Conservation (phyloP, 768 basidiomycete genomes). For the Agrocybe praecox region DNA sequence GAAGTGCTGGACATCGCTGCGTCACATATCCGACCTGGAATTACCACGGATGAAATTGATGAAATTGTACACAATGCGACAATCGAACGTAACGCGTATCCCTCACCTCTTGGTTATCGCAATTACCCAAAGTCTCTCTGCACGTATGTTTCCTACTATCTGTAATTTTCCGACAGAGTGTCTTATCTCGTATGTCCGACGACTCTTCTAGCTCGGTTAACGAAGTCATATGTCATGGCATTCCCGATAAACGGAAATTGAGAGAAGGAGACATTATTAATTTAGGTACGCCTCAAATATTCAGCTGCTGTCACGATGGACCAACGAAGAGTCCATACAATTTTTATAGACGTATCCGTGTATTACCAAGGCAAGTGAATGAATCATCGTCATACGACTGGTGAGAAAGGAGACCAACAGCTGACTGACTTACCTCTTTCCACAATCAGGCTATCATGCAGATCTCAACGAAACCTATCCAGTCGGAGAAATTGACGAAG, state of each 20-base stretch:
- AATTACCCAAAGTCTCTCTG: slow-evolving; percentile 95
- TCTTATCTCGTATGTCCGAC: background rate
- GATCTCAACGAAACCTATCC: slow-evolving; percentile 95
- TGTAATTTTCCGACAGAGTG: background rate
- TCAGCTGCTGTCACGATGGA: background rate
- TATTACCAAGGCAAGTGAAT: slow-evolving; percentile 68
- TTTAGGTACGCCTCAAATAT: slow-evolving; percentile 57
- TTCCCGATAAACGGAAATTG: slow-evolving; percentile 83
- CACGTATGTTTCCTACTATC: slow-evolving; percentile 60
- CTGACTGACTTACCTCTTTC: slow-evolving; percentile 1
- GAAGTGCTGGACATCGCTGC: slow-evolving; percentile 96
- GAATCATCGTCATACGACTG: slow-evolving; percentile 2
- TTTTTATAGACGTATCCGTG: slow-evolving; percentile 68
- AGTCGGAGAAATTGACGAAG: slow-evolving; percentile 83
- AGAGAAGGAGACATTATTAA: slow-evolving; percentile 96
- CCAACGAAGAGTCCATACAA: slow-evolving; percentile 11
- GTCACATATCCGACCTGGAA: slow-evolving; percentile 82
- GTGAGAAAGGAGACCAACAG: background rate
- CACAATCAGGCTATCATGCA: slow-evolving; percentile 74
- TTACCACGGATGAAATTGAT: slow-evolving; percentile 96
- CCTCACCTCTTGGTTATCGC: slow-evolving; percentile 91
- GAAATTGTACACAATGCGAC: slow-evolving; percentile 90
- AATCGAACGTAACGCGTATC: slow-evolving; percentile 90
- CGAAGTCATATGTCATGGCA: slow-evolving; percentile 97
- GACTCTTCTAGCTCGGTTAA: slow-evolving; percentile 71